Percentiles rank a stretch among this genome's conserved stretches.
These are phyloP conservation scores for Polytrichum formosum DNA, from an alignment of 225 moss, liverwort and hornwort species.

Conservation along the genomic window DNA sequence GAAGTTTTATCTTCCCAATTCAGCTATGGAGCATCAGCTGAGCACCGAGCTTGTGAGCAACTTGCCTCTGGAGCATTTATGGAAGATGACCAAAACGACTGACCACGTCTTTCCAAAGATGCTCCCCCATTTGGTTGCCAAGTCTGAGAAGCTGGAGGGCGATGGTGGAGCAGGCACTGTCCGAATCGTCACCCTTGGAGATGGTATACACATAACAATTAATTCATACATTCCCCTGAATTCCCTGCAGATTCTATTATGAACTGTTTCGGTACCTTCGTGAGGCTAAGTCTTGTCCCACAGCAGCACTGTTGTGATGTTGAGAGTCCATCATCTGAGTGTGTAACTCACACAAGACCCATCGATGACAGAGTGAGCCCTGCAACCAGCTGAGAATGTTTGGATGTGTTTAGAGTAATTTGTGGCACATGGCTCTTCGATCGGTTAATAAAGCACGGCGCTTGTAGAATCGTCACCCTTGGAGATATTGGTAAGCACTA, in stretches of 20 bases:
- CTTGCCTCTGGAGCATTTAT: slow-evolving; percentile 17
- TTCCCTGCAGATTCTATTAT: not conserved
- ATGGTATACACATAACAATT: slow-evolving; percentile 14
- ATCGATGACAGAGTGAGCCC: too few species aligned
- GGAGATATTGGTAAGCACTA: too few species aligned
- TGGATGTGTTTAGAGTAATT: too few species aligned
- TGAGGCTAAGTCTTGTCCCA: too few species aligned
- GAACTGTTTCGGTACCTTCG: too few species aligned
- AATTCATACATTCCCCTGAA: not conserved
- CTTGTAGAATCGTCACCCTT: too few species aligned
- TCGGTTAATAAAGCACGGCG: too few species aligned
- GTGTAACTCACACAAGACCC: not conserved
- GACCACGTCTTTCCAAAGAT: slow-evolving; percentile 23
- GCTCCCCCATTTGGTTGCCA: slow-evolving; percentile 20
- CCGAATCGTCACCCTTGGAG: slow-evolving; percentile 13
- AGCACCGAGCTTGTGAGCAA: not conserved
- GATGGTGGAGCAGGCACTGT: slow-evolving; percentile 7
- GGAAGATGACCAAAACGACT: slow-evolving; percentile 19
- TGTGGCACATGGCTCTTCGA: too few species aligned
- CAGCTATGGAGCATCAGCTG: not conserved
- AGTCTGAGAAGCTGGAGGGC: slow-evolving; percentile 1
- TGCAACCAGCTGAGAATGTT: too few species aligned
- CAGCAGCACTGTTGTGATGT: too few species aligned
- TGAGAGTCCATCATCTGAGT: too few species aligned
- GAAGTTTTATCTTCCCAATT: not conserved